These are phyloP conservation scores for Salvia miltiorrhiza DNA, from an alignment of 257 asterid genomes.

Conservation along the genomic window DNA sequence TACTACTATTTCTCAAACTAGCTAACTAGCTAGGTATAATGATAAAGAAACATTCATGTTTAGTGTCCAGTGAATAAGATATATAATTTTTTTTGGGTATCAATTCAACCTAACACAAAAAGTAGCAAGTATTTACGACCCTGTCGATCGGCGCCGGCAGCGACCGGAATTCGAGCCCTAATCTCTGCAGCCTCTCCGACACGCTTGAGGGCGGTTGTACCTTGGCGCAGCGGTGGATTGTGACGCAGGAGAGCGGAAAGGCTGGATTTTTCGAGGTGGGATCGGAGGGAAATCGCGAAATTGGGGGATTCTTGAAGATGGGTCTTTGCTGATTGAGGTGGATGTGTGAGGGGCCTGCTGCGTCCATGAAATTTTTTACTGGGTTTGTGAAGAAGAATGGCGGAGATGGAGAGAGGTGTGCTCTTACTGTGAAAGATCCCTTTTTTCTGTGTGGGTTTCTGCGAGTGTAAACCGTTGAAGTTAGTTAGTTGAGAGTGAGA, in stretches of 20 bases:
- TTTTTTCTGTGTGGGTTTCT: slow-evolving; percentile 15
- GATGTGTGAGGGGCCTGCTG: slow-evolving; percentile 14
- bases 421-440: slow-evolving; percentile 27
- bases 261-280: slow-evolving; percentile 14
- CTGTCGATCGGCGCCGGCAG: slow-evolving; percentile 67
- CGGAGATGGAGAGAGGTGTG: slow-evolving; percentile 16
- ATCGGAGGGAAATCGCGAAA: neutral
- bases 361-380: neutral
- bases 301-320: slow-evolving; percentile 14
- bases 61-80: too few species aligned
- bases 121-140: too few species aligned
- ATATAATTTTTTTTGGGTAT: too few species aligned
- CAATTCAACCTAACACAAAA: too few species aligned
- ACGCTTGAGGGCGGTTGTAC: slow-evolving; percentile 29
- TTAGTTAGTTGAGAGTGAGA: slow-evolving; percentile 5
- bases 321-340: neutral
- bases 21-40: too few species aligned
- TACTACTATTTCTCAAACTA: neutral
- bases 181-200: slow-evolving; percentile 37
- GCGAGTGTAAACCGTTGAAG: neutral
- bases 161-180: slow-evolving; percentile 54
- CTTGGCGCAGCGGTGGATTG: slow-evolving; percentile 8
- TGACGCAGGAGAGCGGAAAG: slow-evolving; percentile 14
- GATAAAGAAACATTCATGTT: too few species aligned
- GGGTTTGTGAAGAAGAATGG: slow-evolving; percentile 8